Conservation (phyloP, 108 stramenopile genomes). For the Stephanodiscus minutulus region DNA sequence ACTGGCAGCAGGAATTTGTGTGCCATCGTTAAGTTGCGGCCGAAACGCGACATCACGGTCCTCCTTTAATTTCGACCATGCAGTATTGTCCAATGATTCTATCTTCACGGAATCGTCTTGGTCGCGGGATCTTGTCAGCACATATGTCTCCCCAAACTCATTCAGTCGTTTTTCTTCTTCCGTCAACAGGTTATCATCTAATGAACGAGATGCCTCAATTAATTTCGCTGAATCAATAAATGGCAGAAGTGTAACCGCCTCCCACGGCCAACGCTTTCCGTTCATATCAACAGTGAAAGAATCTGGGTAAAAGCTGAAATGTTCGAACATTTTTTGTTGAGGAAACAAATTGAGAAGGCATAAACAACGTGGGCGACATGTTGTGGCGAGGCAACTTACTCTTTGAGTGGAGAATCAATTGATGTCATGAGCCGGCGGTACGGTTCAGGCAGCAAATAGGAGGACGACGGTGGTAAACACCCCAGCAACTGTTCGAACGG, state of each 20-base stretch:
- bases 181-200: constrained; percentile 54
- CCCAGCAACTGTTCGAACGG: constrained; percentile 96
- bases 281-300: constrained; percentile 88
- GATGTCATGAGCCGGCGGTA: constrained; percentile 93
- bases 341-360: not conserved
- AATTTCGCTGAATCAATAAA: constrained; percentile 94
- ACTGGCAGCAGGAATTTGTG: constrained; percentile 60
- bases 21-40: constrained; percentile 61
- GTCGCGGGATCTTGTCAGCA: constrained; percentile 47
- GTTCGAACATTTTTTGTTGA: not conserved
- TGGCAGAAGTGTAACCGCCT: constrained; percentile 95
- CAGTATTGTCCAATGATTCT: constrained; percentile 40
- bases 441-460: constrained; percentile 89
- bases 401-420: constrained; percentile 76
- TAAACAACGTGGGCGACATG: not conserved
- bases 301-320: constrained; percentile 79
- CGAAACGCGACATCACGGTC: constrained; percentile 53
- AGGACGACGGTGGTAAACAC: constrained; percentile 94
- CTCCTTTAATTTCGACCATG: constrained; percentile 40
- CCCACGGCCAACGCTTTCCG: constrained; percentile 97
- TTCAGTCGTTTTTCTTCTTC: constrained; percentile 73
- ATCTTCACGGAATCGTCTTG: constrained; percentile 38
- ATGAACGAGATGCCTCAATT: constrained; percentile 54
- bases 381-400: constrained; percentile 38
- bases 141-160: constrained; percentile 54